phyloP scores from a whole-genome alignment of 306 rosid genomes.

The Casuarina equisetifolia region DNA sequence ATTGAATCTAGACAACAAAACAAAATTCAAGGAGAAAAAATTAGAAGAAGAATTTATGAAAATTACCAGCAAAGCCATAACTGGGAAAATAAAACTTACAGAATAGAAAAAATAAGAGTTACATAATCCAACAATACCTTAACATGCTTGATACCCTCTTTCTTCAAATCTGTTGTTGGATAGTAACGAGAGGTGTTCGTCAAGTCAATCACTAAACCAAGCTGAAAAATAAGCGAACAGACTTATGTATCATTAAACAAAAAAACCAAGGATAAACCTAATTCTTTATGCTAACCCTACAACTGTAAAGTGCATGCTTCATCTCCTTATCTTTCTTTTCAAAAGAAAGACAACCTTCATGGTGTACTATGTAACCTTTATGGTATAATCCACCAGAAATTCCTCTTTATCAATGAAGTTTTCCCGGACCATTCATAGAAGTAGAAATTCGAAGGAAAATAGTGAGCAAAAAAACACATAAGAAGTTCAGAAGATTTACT shows the following conservation, averaged over 20 bases:
- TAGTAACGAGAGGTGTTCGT: conserved; percentile 90
- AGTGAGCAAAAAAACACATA: not conserved
- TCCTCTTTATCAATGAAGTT: not conserved
- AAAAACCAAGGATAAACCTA: not conserved
- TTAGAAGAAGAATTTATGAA: not conserved
- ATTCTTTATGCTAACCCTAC: not conserved
- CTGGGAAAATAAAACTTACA: not conserved
- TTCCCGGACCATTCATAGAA: not conserved
- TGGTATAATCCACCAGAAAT: not conserved
- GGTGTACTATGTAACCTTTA: not conserved
- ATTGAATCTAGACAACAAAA: conserved; percentile 72
- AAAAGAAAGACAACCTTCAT: not conserved
- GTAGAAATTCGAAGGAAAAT: no score
- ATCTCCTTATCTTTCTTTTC: not conserved
- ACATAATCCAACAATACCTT: conserved; percentile 56
- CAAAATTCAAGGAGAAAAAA: conserved; percentile 23
- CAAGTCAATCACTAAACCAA: conserved; percentile 97
- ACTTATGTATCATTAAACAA: conserved; percentile 10
- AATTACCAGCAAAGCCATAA: not conserved
- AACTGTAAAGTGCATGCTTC: not conserved
- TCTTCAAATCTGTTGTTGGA: conserved; percentile 75
- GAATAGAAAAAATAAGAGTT: conserved; percentile 7
- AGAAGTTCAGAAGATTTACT: conserved; percentile 44
- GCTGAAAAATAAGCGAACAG: conserved; percentile 61
- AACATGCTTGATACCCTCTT: conserved; percentile 93